Conservation (phyloP, 805 yeast species). For the Kodamaea kaohsiungensis region DNA sequence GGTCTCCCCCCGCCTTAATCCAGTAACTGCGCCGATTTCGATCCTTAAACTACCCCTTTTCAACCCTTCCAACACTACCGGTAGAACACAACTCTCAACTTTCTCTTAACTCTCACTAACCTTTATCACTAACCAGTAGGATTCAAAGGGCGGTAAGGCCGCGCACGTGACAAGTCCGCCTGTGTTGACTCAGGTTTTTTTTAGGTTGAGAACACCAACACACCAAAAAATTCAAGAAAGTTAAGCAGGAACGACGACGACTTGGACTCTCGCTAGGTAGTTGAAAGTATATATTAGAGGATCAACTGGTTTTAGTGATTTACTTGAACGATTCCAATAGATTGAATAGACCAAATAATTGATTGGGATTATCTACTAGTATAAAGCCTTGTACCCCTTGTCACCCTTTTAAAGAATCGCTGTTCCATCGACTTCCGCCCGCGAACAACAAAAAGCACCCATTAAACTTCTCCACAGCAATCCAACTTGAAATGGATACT, state of each 20-base stretch:
- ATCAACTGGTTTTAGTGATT: no score
- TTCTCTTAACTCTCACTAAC: neutral
- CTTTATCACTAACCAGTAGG: neutral
- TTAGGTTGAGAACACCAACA: slow-evolving; percentile 3
- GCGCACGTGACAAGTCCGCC: neutral
- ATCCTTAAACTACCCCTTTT: no score
- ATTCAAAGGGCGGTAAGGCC: no score
- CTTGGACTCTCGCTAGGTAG: no score
- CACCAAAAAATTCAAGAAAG: neutral
- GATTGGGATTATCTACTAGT: neutral
- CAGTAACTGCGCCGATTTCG: no score
- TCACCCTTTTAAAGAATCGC: neutral
- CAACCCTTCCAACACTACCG: no score
- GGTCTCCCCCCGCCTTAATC: no score
- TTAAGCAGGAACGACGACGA: no score
- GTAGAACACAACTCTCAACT: neutral
- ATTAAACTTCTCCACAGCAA: neutral
- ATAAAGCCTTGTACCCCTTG: no score
- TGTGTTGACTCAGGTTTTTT: neutral
- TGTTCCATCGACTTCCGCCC: neutral
- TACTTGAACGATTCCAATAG: no score
- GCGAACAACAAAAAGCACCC: neutral
- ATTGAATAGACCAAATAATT: no score
- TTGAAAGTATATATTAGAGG: no score
- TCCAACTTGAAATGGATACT: slow-evolving; percentile 3